Conservation (phyloP, 139 green algal genomes). For the Haematococcus lacustris region DNA sequence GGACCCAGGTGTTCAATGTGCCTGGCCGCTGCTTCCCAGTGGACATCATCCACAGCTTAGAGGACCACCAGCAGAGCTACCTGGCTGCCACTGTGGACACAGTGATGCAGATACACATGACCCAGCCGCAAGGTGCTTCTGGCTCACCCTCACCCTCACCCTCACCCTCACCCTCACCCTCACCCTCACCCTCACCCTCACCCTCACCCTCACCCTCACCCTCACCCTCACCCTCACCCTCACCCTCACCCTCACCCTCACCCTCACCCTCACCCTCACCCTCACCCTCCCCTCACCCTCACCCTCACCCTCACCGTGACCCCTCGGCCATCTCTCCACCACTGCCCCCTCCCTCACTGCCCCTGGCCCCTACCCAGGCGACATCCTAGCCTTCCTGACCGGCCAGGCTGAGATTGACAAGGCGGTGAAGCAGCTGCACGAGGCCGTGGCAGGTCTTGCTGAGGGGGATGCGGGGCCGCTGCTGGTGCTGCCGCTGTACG, state of each 20-base stretch:
- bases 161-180: too few species aligned
- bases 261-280: too few species aligned
- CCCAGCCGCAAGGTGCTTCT: conserved; percentile 37
- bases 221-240: too few species aligned
- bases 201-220: too few species aligned
- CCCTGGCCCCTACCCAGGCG: too few species aligned
- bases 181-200: too few species aligned
- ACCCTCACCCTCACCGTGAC: too few species aligned
- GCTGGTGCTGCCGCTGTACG: conserved; percentile 86
- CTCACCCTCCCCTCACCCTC: too few species aligned
- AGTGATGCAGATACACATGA: conserved; percentile 71
- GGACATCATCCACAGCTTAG: conserved; percentile 62
- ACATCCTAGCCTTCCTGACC: conserved; percentile 92
- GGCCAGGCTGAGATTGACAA: conserved; percentile 91
- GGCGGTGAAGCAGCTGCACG: conserved; percentile 41
- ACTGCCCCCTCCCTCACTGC: too few species aligned
- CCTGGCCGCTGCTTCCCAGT: conserved; percentile 81
- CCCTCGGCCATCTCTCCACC: too few species aligned
- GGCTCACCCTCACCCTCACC: too few species aligned
- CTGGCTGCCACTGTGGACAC: conserved; percentile 51
- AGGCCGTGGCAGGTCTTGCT: conserved; percentile 41
- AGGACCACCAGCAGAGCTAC: conserved; percentile 52
- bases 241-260: too few species aligned
- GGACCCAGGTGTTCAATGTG: conserved; percentile 68
- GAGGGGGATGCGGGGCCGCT: conserved; percentile 53